phyloP scores from a whole-genome alignment of 768 basidiomycete species.

The Pulveroboletus sp. region DNA sequence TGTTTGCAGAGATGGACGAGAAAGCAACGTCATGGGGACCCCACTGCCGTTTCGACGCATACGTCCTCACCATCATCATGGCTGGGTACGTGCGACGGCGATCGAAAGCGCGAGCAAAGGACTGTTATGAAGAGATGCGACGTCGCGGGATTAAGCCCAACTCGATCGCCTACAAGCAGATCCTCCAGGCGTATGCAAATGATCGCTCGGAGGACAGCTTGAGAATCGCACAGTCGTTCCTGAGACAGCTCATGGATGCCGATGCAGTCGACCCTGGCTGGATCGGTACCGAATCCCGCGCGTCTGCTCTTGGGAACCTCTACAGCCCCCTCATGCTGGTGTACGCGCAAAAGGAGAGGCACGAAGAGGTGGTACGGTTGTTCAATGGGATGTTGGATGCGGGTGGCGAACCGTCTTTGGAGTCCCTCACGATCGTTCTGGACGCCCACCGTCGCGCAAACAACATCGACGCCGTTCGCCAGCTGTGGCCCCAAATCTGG shows the following conservation, averaged over 20 bases:
- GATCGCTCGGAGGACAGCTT: slow-evolving; percentile 50
- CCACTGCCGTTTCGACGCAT: slow-evolving; percentile 47
- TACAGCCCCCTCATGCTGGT: slow-evolving; percentile 60
- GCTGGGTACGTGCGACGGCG: slow-evolving; percentile 62
- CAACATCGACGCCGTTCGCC: slow-evolving; percentile 51
- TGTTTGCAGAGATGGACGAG: slow-evolving; percentile 68
- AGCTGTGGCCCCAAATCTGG: slow-evolving; percentile 70
- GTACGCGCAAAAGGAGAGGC: slow-evolving; percentile 42
- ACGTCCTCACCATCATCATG: slow-evolving; percentile 74
- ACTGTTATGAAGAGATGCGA: slow-evolving; percentile 70
- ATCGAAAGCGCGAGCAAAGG: slow-evolving; percentile 53
- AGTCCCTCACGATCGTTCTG: slow-evolving; percentile 62
- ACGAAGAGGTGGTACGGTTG: slow-evolving; percentile 55
- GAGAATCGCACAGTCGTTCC: slow-evolving; percentile 62
- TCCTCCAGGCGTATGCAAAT: slow-evolving; percentile 61
- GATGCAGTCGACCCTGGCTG: slow-evolving; percentile 37
- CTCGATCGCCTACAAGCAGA: slow-evolving; percentile 63
- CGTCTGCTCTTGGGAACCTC: slow-evolving; percentile 49
- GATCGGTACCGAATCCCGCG: slow-evolving; percentile 38
- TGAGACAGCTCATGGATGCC: slow-evolving; percentile 45
- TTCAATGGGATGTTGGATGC: slow-evolving; percentile 50
- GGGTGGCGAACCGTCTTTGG: slow-evolving; percentile 58
- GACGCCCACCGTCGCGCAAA: slow-evolving; percentile 64
- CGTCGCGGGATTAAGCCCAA: slow-evolving; percentile 61
- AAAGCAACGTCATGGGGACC: slow-evolving; percentile 34